Conservation (phyloP, 768 basidiomycete species). For the Tephrocybe sp. region DNA sequence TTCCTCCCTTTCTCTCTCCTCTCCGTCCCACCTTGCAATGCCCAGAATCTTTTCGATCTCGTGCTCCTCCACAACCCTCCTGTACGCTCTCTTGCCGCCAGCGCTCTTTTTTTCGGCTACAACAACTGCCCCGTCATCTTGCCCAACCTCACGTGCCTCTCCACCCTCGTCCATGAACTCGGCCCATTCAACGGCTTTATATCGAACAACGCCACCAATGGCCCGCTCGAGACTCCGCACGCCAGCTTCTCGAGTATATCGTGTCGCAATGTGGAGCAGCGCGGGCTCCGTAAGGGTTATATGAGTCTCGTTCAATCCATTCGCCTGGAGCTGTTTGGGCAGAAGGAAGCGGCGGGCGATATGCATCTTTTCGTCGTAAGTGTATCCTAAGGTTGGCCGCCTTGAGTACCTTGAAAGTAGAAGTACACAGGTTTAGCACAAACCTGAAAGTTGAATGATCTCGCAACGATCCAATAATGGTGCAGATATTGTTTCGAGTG, state of each 20-base stretch:
- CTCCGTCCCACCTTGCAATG: constrained; percentile 73
- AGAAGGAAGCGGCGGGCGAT: constrained; percentile 86
- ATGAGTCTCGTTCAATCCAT: constrained; percentile 63
- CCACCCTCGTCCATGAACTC: constrained; percentile 51
- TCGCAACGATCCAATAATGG: constrained; percentile 91
- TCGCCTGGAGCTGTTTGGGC: constrained; percentile 82
- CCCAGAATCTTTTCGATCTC: constrained; percentile 87
- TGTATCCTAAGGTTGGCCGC: constrained; percentile 57
- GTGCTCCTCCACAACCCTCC: constrained; percentile 54
- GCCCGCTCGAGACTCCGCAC: constrained; percentile 88
- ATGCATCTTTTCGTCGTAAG: constrained; percentile 87
- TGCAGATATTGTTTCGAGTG: constrained; percentile 83
- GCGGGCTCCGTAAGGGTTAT: constrained; percentile 69
- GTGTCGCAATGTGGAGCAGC: constrained; percentile 66
- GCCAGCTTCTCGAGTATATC: constrained; percentile 89
- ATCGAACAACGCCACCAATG: constrained; percentile 84
- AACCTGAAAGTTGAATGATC: constrained; percentile 75
- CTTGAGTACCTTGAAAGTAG: background rate
- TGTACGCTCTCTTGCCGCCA: constrained; percentile 43
- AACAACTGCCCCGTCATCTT: constrained; percentile 19
- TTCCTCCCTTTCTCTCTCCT: constrained; percentile 74
- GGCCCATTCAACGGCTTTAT: constrained; percentile 90
- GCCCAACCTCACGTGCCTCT: constrained; percentile 18
- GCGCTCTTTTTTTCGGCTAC: constrained; percentile 8
- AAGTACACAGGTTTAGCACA: constrained; percentile 12